A percentile compares a stretch with the other conserved stretches of the same genome.
Evolutionary conservation across 768 basidiomycete genomes (phyloP).

Genomic region (Suillus discolor): DNA sequence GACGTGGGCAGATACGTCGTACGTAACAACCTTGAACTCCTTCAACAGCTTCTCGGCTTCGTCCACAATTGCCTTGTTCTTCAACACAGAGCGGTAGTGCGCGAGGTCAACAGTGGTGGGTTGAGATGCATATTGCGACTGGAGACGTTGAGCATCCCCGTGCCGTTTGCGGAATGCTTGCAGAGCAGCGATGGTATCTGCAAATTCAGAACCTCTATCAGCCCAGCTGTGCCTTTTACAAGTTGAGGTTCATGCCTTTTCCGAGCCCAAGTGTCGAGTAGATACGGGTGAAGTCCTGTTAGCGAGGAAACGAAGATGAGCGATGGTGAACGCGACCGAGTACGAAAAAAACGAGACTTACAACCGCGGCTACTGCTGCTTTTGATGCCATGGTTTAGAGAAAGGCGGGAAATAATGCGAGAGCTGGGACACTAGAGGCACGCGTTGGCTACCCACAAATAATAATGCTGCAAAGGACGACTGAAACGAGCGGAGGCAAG

Average conservation of each 20-base stretch:
- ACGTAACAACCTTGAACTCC: conserved; percentile 92
- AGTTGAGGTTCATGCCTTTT: conserved; percentile 59
- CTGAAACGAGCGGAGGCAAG: conserved; percentile 15
- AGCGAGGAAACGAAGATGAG: conserved; percentile 16
- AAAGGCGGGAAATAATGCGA: conserved; percentile 10
- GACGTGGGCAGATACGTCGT: conserved; percentile 86
- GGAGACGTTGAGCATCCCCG: conserved; percentile 79
- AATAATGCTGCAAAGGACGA: conserved; percentile 13
- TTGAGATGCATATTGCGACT: conserved; percentile 62
- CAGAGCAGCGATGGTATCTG: conserved; percentile 88
- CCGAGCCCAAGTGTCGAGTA: conserved; percentile 83
- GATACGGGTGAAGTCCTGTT: conserved; percentile 81
- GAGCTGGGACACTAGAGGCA: conserved; percentile 3
- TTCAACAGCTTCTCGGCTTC: conserved; percentile 89
- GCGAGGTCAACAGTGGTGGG: conserved; percentile 87
- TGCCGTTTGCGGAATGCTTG: conserved; percentile 97
- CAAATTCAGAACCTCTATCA: background rate
- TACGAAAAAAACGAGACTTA: conserved; percentile 33
- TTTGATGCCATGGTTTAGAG: conserved; percentile 64
- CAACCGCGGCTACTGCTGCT: conserved; percentile 69
- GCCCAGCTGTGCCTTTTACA: background rate
- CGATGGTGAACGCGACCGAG: background rate
- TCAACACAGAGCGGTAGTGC: conserved; percentile 88
- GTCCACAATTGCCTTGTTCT: conserved; percentile 90
- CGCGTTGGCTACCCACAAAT: conserved; percentile 1